phyloP scores from a whole-genome alignment of 179 eudicot species.

The Silene noctiflora region DNA sequence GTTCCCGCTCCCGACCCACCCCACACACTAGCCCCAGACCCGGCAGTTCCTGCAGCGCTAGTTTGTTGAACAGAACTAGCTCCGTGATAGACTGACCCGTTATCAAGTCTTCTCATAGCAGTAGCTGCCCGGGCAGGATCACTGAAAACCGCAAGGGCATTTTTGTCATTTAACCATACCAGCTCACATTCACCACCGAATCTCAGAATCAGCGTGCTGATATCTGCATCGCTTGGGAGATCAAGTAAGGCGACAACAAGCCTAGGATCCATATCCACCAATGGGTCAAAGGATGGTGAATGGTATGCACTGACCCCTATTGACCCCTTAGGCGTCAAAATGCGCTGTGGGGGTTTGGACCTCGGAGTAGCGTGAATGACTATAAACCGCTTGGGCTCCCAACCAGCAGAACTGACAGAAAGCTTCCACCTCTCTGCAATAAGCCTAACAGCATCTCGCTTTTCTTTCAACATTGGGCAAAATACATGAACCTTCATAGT shows the following conservation, averaged over 20 bases:
- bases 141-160: slow-evolving; percentile 82
- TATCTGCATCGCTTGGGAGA: slow-evolving; percentile 82
- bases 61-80: slow-evolving; percentile 52
- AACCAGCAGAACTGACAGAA: slow-evolving; percentile 66
- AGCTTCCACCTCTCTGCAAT: slow-evolving; percentile 98
- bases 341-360: slow-evolving; percentile 72
- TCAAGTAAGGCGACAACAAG: slow-evolving; percentile 82
- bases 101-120: slow-evolving; percentile 96
- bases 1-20: slow-evolving; percentile 41
- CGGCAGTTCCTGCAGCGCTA: slow-evolving; percentile 28
- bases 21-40: slow-evolving; percentile 48
- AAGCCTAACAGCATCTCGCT: slow-evolving; percentile 79
- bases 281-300: slow-evolving; percentile 55
- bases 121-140: slow-evolving; percentile 96
- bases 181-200: slow-evolving; percentile 98
- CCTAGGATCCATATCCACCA: slow-evolving; percentile 91
- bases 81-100: slow-evolving; percentile 76
- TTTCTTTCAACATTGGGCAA: slow-evolving; percentile 82
- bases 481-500: slow-evolving; percentile 70
- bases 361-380: slow-evolving; percentile 70
- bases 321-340: slow-evolving; percentile 62
- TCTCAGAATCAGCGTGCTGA: slow-evolving; percentile 83
- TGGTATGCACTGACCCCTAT: slow-evolving; percentile 37
- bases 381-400: slow-evolving; percentile 93
- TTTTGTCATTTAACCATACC: slow-evolving; percentile 95